Base-by-base conservation (phyloP, 371 early-diverging fungal genomes). In the Amoeboradix gromovi region DNA sequence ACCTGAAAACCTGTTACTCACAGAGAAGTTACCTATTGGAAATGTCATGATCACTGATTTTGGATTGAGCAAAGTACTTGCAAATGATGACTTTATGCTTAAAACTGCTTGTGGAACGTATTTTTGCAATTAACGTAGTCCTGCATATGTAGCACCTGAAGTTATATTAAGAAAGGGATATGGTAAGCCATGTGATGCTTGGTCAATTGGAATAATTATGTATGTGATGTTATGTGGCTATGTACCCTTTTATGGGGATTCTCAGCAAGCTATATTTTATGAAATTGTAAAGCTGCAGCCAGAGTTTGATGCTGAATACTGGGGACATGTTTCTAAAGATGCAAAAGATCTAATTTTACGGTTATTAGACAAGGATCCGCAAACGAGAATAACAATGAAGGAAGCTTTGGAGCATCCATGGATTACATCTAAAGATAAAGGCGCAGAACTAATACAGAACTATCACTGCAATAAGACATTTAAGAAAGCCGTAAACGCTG, bases 161-260 rank as follows among this genome's bases (percentile, higher is more conserved):
- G 78, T 84, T 30, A 72, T 80, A 29, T 30, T 69, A 30, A 76
- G 77, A 48, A 72, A 71, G 0, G 82, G 82, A 0, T 79, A 84
- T 70, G 81, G 81, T 12, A 82, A 81, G 70, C 75, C 82, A 1
- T 82, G 82, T 17, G 82, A 83, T 75, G 76, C 80, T 75, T 85
- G 78, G 85, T 81, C 76, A 72, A 80, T 80, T 73, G 86, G 76
- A 68, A 82, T 72, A 71, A 76, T 75, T 75, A 78, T 72, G 71
- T 80, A 79, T 70, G 77, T 79, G 66, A 71, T 79, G 73, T 73
- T 69, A 17, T 69, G 66, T 28, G 70, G 70, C 1, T 28, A 30
- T 29, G 66, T 66, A 31, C 70, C 70, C 5, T 69, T 28, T 29
- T 68, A 30, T 48, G 48, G 48, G 22, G 48, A 48, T 12, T 12